phyloP scores from a whole-genome alignment of 108 stramenopile genomes.

The Licmophora abbreviata region DNA sequence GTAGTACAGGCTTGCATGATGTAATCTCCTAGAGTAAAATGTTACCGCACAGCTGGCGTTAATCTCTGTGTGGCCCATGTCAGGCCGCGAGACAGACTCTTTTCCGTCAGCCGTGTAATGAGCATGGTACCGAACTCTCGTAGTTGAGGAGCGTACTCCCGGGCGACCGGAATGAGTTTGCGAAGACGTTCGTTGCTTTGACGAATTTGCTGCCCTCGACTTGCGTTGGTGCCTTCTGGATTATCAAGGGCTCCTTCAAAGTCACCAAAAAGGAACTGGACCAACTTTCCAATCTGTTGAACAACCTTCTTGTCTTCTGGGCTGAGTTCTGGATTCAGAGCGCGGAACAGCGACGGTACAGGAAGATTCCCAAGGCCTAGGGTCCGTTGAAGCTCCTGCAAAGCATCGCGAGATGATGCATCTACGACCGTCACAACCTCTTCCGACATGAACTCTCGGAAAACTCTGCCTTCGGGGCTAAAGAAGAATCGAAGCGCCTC shows the following conservation, averaged over 20 bases:
- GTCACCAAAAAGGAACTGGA: conserved; percentile 67
- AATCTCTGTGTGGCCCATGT: conserved; percentile 48
- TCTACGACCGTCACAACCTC: conserved; percentile 82
- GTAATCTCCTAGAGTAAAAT: too few species aligned
- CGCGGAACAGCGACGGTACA: conserved; percentile 59
- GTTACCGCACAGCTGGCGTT: too few species aligned
- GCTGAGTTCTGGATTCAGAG: conserved; percentile 56
- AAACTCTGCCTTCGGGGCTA: conserved; percentile 79
- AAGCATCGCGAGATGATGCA: conserved; percentile 61
- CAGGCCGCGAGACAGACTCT: conserved; percentile 55
- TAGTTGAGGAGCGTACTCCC: conserved; percentile 66
- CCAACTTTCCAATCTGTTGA: conserved; percentile 69
- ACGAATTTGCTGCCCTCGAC: conserved; percentile 12
- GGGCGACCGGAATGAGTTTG: conserved; percentile 54
- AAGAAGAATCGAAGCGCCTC: conserved; percentile 91
- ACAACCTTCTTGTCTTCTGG: conserved; percentile 56
- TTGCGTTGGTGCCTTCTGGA: conserved; percentile 8
- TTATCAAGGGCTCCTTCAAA: conserved; percentile 42
- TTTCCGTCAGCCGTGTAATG: conserved; percentile 63
- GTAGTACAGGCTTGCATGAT: too few species aligned
- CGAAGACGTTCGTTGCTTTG: conserved; percentile 35
- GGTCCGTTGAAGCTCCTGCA: conserved; percentile 39
- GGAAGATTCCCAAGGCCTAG: conserved; percentile 54
- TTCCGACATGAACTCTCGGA: conserved; percentile 87
- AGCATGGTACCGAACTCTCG: conserved; percentile 60